A percentile compares a stretch with the other conserved stretches of the same genome.
Evolutionary conservation across 2,329 filamentous ascomycete species (phyloP).

Genomic region (Xylariaceae sp.): DNA sequence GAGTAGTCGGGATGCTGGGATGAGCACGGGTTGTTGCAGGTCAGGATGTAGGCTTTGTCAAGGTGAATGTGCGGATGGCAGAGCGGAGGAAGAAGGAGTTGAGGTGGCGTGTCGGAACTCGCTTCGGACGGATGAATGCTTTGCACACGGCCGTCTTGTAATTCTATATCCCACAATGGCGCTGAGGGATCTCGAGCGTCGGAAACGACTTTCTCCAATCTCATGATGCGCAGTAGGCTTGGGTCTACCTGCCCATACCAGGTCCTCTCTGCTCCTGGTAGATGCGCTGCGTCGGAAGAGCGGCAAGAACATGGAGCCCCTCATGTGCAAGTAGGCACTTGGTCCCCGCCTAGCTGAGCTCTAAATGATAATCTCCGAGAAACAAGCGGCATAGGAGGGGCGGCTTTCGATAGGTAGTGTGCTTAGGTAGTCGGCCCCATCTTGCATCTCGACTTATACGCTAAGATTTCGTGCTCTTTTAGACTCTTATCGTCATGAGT

Average conservation of each 20-base stretch:
- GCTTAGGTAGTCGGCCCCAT: background rate
- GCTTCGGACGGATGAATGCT: slow-evolving; percentile 18
- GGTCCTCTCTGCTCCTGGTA: too few species aligned
- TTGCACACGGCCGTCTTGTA: slow-evolving; percentile 18
- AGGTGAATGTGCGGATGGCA: slow-evolving; percentile 71
- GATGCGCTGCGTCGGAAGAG: background rate
- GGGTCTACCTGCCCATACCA: background rate
- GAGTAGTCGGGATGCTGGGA: slow-evolving; percentile 47
- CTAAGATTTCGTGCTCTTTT: background rate
- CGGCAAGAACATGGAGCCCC: too few species aligned
- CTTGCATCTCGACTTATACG: background rate
- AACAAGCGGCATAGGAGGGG: background rate
- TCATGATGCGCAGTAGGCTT: background rate
- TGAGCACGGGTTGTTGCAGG: slow-evolving; percentile 24
- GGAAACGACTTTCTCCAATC: slow-evolving; percentile 14
- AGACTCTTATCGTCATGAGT: too few species aligned
- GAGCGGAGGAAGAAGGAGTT: slow-evolving; percentile 39
- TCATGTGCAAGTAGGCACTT: background rate
- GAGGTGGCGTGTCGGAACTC: slow-evolving; percentile 16
- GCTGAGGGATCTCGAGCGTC: slow-evolving; percentile 8
- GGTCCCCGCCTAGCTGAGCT: background rate
- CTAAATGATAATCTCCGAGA: background rate
- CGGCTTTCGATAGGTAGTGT: background rate
- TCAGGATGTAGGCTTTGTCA: slow-evolving; percentile 60
- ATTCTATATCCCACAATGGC: slow-evolving; percentile 12